Evolutionary conservation across 2,329 filamentous ascomycete genomes (phyloP).

Genomic region (Eutypella sp.): DNA sequence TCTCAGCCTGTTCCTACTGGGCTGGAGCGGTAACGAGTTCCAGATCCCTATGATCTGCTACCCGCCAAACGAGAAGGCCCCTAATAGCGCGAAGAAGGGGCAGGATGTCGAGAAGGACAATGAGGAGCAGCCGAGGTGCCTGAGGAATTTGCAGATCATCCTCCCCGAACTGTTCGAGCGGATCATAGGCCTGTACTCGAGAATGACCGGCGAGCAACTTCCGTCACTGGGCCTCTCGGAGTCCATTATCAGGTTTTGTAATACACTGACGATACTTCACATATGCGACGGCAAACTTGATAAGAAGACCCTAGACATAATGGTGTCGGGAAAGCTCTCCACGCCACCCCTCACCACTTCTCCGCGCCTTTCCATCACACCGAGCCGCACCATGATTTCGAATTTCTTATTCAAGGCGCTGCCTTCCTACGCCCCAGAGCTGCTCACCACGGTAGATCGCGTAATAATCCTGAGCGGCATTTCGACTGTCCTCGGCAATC

Average conservation of each 20-base stretch:
- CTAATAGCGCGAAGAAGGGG: conserved; percentile 28
- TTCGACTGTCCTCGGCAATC: conserved; percentile 71
- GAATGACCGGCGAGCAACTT: conserved; percentile 64
- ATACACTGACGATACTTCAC: conserved; percentile 63
- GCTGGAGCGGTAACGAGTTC: conserved; percentile 81
- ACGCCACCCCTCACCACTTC: conserved; percentile 45
- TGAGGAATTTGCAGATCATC: conserved; percentile 51
- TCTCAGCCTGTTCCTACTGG: conserved; percentile 75
- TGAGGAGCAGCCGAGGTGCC: conserved; percentile 44
- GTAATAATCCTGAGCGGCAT: conserved; percentile 80
- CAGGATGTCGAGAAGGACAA: conserved; percentile 35
- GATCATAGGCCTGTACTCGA: conserved; percentile 68
- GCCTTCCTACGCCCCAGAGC: conserved; percentile 60
- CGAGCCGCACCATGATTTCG: conserved; percentile 59
- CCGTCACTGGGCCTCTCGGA: conserved; percentile 69
- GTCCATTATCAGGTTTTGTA: conserved; percentile 67
- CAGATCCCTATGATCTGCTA: conserved; percentile 59
- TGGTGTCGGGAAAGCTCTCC: conserved; percentile 58
- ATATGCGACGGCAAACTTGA: conserved; percentile 59
- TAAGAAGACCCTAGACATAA: conserved; percentile 55
- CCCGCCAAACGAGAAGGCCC: conserved; percentile 44
- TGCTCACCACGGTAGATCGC: conserved; percentile 68
- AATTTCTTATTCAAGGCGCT: conserved; percentile 64
- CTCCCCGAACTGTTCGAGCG: conserved; percentile 72
- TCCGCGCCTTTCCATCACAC: conserved; percentile 51